Evolutionary conservation across 2,329 filamentous ascomycete species (phyloP), one percentile per base, ranked within the genome.

Genomic region (Neopestalotiopsis clavispora): DNA sequence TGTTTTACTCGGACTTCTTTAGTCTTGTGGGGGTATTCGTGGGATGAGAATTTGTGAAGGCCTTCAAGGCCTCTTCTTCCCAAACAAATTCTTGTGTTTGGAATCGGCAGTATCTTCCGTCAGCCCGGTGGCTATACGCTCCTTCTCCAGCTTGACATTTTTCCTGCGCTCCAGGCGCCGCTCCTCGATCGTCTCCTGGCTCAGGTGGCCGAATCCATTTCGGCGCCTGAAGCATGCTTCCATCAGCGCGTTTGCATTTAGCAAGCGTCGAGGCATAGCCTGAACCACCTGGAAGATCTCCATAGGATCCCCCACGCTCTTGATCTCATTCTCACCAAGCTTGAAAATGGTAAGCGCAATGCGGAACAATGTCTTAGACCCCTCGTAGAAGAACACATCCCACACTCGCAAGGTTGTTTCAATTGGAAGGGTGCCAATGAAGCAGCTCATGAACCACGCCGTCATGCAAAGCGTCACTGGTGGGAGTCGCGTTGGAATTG

Each of bases 401-500:
- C 95, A 98, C 1, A 98, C 94, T 7, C 95, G 92, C 20, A 98
- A 87, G 0, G 95, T 95, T 20, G 92, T 94, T 81, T 98, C 95
- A 71, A 97, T 94, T 1, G 95, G 95, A 20, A 98, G 84, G 0
- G 94, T 97, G 66, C 95, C 94, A 70, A 98, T 96, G 79, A 96
- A 98, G 75, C 96, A 93, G 63, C 93, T 97, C 95, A 98, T 98
- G 80, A 98, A 97, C 95, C 95, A 98, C 4, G 95, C 93, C 10
- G 95, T 97, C 80, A 96, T 94, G 74, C 94, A 97, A 4, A 98
- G 87, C 0, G 94, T 96, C 72, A 98, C 95, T 13, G 95, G 95
- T 0, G 95, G 95, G 12, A 98, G 86, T 4, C 92, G 87, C 64
- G 82, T 83, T 12, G 83, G 80, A 60, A 82, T 81, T 58, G 75